phyloP scores from a whole-genome alignment of 352 stramenopile genomes.

The Salisapilia sapeloensis region DNA sequence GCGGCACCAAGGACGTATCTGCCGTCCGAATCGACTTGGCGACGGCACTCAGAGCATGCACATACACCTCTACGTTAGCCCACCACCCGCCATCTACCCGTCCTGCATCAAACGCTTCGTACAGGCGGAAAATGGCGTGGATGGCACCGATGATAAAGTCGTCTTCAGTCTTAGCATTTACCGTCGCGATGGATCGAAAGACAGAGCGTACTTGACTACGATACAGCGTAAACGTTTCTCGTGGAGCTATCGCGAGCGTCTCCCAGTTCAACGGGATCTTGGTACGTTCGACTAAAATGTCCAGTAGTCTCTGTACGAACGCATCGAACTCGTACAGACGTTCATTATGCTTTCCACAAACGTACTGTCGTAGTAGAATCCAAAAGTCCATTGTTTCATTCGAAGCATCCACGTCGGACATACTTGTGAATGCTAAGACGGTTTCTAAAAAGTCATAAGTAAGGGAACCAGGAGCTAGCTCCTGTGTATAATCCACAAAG shows the following conservation, averaged over 20 bases:
- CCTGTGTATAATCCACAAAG: slow-evolving; percentile 63
- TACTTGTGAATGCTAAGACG: slow-evolving; percentile 44
- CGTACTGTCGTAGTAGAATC: slow-evolving; percentile 58
- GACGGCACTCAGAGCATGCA: slow-evolving; percentile 59
- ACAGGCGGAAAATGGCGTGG: slow-evolving; percentile 52
- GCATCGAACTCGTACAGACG: slow-evolving; percentile 46
- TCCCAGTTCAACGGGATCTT: slow-evolving; percentile 44
- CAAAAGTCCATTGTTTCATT: slow-evolving; percentile 75
- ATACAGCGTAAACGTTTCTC: slow-evolving; percentile 46
- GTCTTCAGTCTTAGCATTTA: slow-evolving; percentile 46
- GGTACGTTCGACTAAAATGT: slow-evolving; percentile 51
- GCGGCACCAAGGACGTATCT: slow-evolving; percentile 53
- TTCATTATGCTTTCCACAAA: slow-evolving; percentile 62
- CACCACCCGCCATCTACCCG: slow-evolving; percentile 29
- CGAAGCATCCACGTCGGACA: slow-evolving; percentile 43
- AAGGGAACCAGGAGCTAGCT: slow-evolving; percentile 31
- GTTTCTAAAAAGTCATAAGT: slow-evolving; percentile 65
- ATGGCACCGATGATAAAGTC: slow-evolving; percentile 65
- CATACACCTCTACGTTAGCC: slow-evolving; percentile 62
- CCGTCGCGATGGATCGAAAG: slow-evolving; percentile 60
- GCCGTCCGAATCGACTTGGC: slow-evolving; percentile 69
- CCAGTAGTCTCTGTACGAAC: slow-evolving; percentile 53
- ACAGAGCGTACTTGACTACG: slow-evolving; percentile 58
- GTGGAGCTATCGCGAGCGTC: slow-evolving; percentile 16
- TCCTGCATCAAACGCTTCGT: slow-evolving; percentile 28